These are phyloP conservation scores for Starmerella floricola DNA, from an alignment of 805 yeast genomes.

Conservation along the genomic window DNA sequence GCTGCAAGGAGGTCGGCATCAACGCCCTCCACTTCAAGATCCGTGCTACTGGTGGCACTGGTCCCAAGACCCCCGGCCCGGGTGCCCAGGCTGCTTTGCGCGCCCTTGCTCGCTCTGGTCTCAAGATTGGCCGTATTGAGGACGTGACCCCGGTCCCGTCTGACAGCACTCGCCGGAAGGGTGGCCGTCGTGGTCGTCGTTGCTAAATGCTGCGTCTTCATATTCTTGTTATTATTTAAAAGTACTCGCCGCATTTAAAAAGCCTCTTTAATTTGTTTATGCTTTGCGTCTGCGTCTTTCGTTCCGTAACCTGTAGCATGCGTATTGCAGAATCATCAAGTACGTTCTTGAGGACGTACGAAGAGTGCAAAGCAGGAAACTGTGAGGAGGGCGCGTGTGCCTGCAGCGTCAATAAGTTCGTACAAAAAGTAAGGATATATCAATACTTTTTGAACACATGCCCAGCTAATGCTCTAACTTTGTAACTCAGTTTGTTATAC, in stretches of 20 bases:
- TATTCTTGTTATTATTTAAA: conserved; percentile 17
- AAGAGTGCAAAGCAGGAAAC: too few relatives aligned
- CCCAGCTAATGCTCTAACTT: too few relatives aligned
- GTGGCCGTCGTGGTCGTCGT: conserved; percentile 99
- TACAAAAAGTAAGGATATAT: too few relatives aligned
- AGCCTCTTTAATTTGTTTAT: neutral
- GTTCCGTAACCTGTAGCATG: neutral
- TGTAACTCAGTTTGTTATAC: too few relatives aligned
- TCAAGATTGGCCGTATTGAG: conserved; percentile 99
- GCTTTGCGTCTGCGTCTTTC: neutral
- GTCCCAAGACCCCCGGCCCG: conserved; percentile 99
- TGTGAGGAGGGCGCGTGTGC: too few relatives aligned
- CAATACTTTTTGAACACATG: too few relatives aligned
- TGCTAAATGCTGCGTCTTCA: conserved; percentile 36
- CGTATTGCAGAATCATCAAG: too few relatives aligned
- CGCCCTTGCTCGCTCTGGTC: conserved; percentile 99
- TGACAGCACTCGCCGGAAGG: conserved; percentile 99
- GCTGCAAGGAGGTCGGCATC: conserved; percentile 99
- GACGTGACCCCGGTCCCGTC: conserved; percentile 99
- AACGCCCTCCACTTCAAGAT: conserved; percentile 98
- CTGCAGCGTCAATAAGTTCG: too few relatives aligned
- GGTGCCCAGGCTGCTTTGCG: conserved; percentile 99
- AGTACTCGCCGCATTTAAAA: conserved; percentile 14
- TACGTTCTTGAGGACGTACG: too few relatives aligned
- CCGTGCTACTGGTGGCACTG: conserved; percentile 99